phyloP scores from a whole-genome alignment of 768 basidiomycete genomes.

The Botryobasidium botryosum region DNA sequence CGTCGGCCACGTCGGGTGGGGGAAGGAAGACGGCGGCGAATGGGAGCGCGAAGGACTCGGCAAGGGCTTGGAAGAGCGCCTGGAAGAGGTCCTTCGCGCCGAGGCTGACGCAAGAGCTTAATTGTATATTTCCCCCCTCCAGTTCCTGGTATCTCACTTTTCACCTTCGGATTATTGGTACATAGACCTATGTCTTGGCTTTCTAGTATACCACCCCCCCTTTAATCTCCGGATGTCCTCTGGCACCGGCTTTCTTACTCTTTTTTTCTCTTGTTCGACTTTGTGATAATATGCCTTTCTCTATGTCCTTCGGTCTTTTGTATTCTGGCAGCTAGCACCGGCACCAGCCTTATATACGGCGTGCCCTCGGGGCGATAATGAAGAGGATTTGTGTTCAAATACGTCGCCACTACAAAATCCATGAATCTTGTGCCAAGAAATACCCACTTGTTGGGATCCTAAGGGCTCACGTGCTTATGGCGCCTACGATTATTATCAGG shows the following conservation, averaged over 20 bases:
- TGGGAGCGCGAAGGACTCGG: conserved; percentile 3
- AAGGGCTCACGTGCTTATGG: too few species aligned
- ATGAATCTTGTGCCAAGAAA: too few species aligned
- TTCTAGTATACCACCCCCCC: not conserved
- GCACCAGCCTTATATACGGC: too few species aligned
- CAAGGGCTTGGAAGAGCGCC: conserved; percentile 3
- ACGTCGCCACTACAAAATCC: too few species aligned
- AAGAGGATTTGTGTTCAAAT: too few species aligned
- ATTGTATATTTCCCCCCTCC: not conserved
- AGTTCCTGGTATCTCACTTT: not conserved
- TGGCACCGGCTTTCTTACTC: not conserved
- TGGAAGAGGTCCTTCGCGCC: conserved; percentile 1
- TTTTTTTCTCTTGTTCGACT: not conserved
- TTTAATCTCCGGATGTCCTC: too few species aligned
- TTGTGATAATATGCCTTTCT: not conserved
- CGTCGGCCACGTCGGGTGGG: conserved; percentile 1
- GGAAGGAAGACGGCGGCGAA: conserved; percentile 4
- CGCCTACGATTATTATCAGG: too few species aligned
- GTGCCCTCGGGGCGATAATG: too few species aligned
- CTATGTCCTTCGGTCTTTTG: too few species aligned
- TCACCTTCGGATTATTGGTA: not conserved
- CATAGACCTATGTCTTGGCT: not conserved
- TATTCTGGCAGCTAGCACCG: too few species aligned
- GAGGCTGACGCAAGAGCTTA: not conserved
- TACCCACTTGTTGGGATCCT: too few species aligned